Percentiles rank a stretch among this genome's conserved stretches.
These are phyloP conservation scores for Carex pumila DNA, from an alignment of 176 grass and related monocot genomes.

Conservation along the genomic window DNA sequence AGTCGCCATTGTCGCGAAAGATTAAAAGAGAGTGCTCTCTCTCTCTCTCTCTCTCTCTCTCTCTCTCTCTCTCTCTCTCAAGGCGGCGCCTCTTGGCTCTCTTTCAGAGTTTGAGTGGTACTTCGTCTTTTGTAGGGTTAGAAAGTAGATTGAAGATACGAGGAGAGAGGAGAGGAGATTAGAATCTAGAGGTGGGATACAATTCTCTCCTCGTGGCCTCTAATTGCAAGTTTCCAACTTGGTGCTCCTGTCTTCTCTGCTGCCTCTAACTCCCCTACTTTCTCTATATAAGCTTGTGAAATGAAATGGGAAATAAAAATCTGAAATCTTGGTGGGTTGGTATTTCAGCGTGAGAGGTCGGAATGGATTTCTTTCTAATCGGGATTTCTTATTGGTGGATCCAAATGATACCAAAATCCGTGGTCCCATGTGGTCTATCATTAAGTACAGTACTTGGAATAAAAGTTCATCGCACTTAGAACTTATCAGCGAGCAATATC, in stretches of 20 bases:
- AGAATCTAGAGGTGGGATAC: slow-evolving; percentile 21
- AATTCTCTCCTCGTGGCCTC: slow-evolving; percentile 14
- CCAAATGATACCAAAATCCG: background rate
- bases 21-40: background rate
- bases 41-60: background rate
- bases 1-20: slow-evolving; percentile 41
- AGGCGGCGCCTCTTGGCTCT: background rate
- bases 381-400: slow-evolving; percentile 6
- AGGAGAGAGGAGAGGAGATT: slow-evolving; percentile 23
- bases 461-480: background rate
- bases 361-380: background rate
- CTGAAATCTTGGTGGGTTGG: background rate
- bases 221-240: slow-evolving; percentile 12
- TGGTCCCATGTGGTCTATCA: background rate
- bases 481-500: background rate
- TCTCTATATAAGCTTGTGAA: background rate
- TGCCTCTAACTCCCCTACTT: background rate
- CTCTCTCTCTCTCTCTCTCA: background rate
- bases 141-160: background rate
- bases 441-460: background rate
- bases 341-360: background rate
- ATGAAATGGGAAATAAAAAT: background rate
- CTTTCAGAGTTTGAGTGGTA: background rate
- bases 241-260: background rate
- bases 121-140: background rate